Conservation (phyloP, 441 rosid species). For the Euphorbia schlechtendalii region DNA sequence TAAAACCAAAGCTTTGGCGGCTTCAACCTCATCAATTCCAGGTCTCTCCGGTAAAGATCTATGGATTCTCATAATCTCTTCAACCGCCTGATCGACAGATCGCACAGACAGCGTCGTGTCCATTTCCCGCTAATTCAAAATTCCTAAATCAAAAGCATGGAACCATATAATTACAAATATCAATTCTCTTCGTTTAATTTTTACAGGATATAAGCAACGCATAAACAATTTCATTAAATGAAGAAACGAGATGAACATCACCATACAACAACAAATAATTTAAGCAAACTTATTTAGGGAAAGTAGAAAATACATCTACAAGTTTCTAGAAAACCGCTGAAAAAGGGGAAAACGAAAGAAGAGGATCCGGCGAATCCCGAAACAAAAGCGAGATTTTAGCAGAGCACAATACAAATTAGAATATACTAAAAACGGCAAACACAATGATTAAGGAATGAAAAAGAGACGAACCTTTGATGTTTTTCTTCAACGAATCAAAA, state of each 20-base stretch:
- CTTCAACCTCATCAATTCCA: conserved; percentile 69
- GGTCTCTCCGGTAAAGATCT: conserved; percentile 76
- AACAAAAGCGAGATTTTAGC: neutral
- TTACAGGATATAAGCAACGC: neutral
- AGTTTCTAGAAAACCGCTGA: conserved; percentile 4
- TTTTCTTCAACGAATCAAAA: neutral
- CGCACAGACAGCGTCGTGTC: conserved; percentile 27
- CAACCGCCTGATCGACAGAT: conserved; percentile 54
- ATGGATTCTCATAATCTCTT: conserved; percentile 78
- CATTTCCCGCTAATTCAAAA: conserved; percentile 19
- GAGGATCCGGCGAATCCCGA: conserved; percentile 10
- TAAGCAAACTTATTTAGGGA: neutral
- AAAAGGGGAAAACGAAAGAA: neutral
- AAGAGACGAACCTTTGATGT: neutral
- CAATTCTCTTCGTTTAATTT: neutral
- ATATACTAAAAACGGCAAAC: neutral
- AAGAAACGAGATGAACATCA: neutral
- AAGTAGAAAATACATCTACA: neutral
- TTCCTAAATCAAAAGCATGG: conserved; percentile 4
- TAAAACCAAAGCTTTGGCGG: conserved; percentile 52
- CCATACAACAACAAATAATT: neutral
- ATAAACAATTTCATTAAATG: neutral
- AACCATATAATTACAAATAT: neutral
- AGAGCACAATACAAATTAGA: neutral
- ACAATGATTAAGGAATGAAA: neutral